phyloP scores from a whole-genome alignment of 495 filamentous ascomycete species.

The Neurospora sp. region DNA sequence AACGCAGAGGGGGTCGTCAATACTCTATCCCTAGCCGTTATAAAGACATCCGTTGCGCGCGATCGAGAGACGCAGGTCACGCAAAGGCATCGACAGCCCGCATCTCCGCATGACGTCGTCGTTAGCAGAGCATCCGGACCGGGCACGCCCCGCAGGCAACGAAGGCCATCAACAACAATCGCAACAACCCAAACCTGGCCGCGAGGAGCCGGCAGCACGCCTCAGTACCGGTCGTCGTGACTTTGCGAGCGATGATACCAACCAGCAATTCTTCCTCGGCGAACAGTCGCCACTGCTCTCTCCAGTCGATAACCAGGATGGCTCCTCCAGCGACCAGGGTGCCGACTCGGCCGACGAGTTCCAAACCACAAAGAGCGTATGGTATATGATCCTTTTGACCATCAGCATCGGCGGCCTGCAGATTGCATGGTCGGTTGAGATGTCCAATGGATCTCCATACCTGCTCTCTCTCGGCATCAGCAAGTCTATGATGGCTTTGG shows the following conservation, averaged over 20 bases:
- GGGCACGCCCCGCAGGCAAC: conserved; percentile 19
- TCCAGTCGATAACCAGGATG: conserved; percentile 30
- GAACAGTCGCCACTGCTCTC: conserved; percentile 53
- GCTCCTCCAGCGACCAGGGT: conserved; percentile 24
- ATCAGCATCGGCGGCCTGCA: conserved; percentile 78
- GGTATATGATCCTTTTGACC: conserved; percentile 77
- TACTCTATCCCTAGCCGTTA: not conserved
- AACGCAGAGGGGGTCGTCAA: not conserved
- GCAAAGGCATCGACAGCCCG: conserved; percentile 3
- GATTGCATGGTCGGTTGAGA: conserved; percentile 88
- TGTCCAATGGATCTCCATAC: conserved; percentile 71
- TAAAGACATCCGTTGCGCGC: not conserved
- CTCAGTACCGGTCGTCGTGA: not conserved
- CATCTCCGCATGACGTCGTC: conserved; percentile 28
- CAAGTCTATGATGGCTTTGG: conserved; percentile 85
- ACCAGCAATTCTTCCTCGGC: conserved; percentile 19
- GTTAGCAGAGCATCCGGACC: conserved; percentile 17
- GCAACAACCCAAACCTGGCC: not conserved
- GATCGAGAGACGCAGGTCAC: conserved; percentile 5
- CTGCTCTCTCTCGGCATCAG: conserved; percentile 70
- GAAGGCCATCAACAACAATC: conserved; percentile 3
- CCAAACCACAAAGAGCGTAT: conserved; percentile 61
- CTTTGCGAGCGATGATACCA: not conserved
- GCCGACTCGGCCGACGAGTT: conserved; percentile 31
- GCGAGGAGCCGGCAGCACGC: not conserved